phyloP scores from a whole-genome alignment of 352 stramenopile genomes.

The Globisporangium echinulatum region DNA sequence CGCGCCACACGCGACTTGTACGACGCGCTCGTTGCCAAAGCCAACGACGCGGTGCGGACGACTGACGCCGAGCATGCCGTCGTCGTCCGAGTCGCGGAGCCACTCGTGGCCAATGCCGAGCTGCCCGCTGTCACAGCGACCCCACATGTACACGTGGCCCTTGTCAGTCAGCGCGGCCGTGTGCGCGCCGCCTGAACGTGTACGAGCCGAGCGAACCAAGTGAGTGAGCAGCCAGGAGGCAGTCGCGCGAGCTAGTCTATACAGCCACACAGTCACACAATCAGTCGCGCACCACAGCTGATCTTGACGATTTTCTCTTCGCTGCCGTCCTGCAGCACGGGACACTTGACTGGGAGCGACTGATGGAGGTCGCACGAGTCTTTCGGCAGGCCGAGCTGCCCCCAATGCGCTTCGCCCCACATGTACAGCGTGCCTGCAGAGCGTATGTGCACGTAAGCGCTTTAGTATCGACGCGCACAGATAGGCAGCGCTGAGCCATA shows the following conservation, averaged over 20 bases:
- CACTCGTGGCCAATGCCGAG: constrained; percentile 60
- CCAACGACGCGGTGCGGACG: constrained; percentile 51
- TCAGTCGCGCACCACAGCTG: constrained; percentile 42
- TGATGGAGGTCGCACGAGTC: constrained; percentile 58
- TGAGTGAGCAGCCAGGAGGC: too few species aligned
- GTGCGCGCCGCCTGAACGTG: constrained; percentile 41
- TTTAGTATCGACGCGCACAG: not conserved
- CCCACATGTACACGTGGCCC: constrained; percentile 75
- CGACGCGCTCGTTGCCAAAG: constrained; percentile 67
- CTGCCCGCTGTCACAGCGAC: constrained; percentile 70
- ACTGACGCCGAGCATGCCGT: constrained; percentile 48
- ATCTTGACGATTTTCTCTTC: constrained; percentile 66
- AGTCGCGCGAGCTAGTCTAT: too few species aligned
- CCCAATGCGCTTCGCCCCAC: constrained; percentile 82
- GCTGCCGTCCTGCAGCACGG: constrained; percentile 34
- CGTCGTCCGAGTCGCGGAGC: constrained; percentile 55
- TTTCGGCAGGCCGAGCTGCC: constrained; percentile 64
- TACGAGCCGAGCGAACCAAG: not conserved
- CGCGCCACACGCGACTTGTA: constrained; percentile 73
- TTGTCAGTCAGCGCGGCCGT: constrained; percentile 64
- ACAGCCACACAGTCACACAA: not conserved
- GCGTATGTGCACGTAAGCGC: too few species aligned
- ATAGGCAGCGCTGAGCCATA: not conserved
- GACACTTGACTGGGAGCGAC: constrained; percentile 59
- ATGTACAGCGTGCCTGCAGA: constrained; percentile 56